phyloP scores from a whole-genome alignment of 2,329 filamentous ascomycete species.

The Fusarium lateritium region DNA sequence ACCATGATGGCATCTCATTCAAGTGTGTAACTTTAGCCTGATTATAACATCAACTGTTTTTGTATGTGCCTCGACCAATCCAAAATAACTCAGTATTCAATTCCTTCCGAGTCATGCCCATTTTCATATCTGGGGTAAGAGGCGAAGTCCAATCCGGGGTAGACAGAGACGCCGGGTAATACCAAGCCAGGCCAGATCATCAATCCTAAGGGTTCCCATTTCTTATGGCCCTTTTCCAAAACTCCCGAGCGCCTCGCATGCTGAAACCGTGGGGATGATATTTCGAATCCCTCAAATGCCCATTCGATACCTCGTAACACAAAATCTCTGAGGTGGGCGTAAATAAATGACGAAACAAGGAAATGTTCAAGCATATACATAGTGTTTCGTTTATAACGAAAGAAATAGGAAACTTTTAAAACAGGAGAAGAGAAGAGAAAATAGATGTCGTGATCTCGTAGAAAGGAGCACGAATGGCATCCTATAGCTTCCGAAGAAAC shows the following conservation, averaged over 20 bases:
- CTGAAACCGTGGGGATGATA: constrained; percentile 26
- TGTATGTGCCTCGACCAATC: constrained; percentile 16
- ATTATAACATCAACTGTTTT: constrained; percentile 21
- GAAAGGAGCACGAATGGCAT: constrained; percentile 13
- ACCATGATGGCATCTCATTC: constrained; percentile 43
- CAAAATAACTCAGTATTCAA: constrained; percentile 26
- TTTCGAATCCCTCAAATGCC: constrained; percentile 27
- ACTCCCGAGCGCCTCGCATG: constrained; percentile 45
- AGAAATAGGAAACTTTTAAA: constrained; percentile 35
- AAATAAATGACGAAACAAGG: constrained; percentile 26
- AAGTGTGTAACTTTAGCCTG: constrained; percentile 38
- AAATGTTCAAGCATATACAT: constrained; percentile 27
- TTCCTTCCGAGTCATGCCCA: constrained; percentile 30
- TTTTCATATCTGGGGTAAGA: constrained; percentile 36
- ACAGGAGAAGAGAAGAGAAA: constrained; percentile 31
- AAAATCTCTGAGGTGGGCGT: constrained; percentile 5
- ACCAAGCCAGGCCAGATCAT: constrained; percentile 37
- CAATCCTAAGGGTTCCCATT: constrained; percentile 25
- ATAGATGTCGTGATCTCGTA: constrained; percentile 23
- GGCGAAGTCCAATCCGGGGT: constrained; percentile 26
- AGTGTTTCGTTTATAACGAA: constrained; percentile 15
- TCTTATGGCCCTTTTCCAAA: constrained; percentile 15
- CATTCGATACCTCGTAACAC: constrained; percentile 20
- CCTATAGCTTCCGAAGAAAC: constrained; percentile 14
- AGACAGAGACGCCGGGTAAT: constrained; percentile 32